Evolutionary conservation across 257 asterid species (phyloP).

Genomic region (Agastache rugosa): DNA sequence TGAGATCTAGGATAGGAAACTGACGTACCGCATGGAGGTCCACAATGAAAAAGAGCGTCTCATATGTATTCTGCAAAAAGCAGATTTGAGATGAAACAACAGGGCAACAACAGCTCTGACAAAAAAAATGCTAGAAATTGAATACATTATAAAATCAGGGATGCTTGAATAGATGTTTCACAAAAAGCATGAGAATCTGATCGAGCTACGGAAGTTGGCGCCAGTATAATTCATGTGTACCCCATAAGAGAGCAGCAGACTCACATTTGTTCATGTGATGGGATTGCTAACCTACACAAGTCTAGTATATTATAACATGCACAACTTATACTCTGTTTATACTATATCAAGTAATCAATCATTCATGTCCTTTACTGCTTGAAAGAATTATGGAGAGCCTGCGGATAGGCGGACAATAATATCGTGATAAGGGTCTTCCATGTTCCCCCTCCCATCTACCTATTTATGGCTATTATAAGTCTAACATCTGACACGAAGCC

Average conservation of each 20-base stretch:
- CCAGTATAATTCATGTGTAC: conserved; percentile 6
- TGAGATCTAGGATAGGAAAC: conserved; percentile 23
- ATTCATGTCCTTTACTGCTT: conserved; percentile 17
- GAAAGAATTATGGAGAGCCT: conserved; percentile 28
- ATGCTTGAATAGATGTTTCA: conserved; percentile 16
- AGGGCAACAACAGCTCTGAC: not conserved
- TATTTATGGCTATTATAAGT: conserved; percentile 15
- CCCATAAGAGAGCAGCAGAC: conserved; percentile 19
- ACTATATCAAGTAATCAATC: not conserved
- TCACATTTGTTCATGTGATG: not conserved
- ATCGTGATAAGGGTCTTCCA: conserved; percentile 4
- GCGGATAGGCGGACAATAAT: conserved; percentile 2
- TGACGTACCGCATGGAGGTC: conserved; percentile 98
- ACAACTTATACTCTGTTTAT: not conserved
- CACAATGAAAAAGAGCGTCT: conserved; percentile 93
- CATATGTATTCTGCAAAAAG: conserved; percentile 79
- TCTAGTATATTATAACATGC: conserved; percentile 20
- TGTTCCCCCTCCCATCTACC: conserved; percentile 21
- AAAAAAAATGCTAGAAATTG: not conserved
- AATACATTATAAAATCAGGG: conserved; percentile 5
- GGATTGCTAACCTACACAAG: conserved; percentile 4
- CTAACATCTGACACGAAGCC: not conserved
- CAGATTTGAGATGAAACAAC: conserved; percentile 39
- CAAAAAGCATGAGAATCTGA: conserved; percentile 28
- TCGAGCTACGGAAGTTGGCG: conserved; percentile 16